Base-by-base conservation (phyloP, 2,329 filamentous ascomycete species). In the Dissoconium aciculare region DNA sequence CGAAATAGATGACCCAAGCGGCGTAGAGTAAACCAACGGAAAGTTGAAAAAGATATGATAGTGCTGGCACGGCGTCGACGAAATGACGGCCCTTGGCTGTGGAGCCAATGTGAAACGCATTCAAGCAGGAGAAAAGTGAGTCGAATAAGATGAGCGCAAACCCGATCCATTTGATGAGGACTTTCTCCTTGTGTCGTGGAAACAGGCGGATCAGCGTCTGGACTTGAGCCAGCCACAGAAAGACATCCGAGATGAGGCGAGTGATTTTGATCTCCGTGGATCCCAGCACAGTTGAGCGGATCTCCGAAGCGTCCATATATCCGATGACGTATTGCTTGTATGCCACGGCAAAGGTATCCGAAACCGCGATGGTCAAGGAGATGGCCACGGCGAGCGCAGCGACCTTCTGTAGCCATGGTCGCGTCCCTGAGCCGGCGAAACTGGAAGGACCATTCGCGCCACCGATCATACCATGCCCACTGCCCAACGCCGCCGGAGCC, bases 121-220 rank as follows among this genome's bases (percentile, higher is more conserved):
- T 91, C 35, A 95, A 69, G 28, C 79, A 83, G 49, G 79, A 85
- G 55, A 98, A 98, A 8, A 85, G 73, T 26, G 87, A 76, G 52
- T 95, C 87, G 36, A 94, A 67, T 0, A 83, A 71, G 48, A 98
- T 94, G 34, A 98, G 69, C 3, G 79, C 84, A 51, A 95, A 94
- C 1, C 87, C 89, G 11, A 87, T 83, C 87, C 87, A 98, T 60
- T 95, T 95, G 59, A 98, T 98, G 43, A 95, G 81, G 31, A 95
- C 76, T 59, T 95, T 95, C 58, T 98, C 89, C 49, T 91, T 81
- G 50, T 95, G 87, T 17, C 89, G 81, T 5, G 89, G 89, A 45
- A 98, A 98, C 1, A 98, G 66, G 31, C 89, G 78, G 45, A 95
- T 95, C 35, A 98, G 60, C 0, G 89, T 98, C 59, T 98, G 89